Base-by-base conservation (phyloP, 2,329 filamentous ascomycete genomes). In the Akanthomyces muscarius region DNA sequence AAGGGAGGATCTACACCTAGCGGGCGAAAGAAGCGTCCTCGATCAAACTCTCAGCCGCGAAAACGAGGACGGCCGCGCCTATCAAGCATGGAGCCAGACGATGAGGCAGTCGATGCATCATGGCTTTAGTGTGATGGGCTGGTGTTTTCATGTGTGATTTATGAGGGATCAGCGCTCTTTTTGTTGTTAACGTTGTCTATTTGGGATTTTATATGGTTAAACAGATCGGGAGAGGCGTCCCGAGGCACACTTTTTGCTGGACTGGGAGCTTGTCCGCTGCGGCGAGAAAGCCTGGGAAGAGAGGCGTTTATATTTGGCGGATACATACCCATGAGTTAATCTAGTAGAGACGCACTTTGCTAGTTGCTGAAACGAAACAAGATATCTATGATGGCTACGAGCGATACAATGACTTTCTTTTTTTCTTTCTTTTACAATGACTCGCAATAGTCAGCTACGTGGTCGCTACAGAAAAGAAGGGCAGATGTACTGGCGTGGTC, bases 11-110 rank as follows among this genome's bases (percentile, higher is more conserved):
- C 71, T 38, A 80, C 81, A 5, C 79, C 83, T 0, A 79, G 83
- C 45, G 82, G 82, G 16, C 79, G 83, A 47, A 87, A 86, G 76
- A 87, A 87, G 74, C 77, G 84, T 57, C 77, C 80, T 53, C 78
- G 85, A 48, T 86, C 85, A 2, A 76, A 73, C 47, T 85, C 83
- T 11, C 80, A 81, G 70, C 74, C 75, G 41, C 76, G 81, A 45
- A 78, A 78, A 68, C 76, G 82, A 33, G 83, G 83, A 10, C 78
- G 83, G 21, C 80, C 82, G n/a, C 75, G 76, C 57, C 84, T 83
- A 71, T 77, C 77, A 57, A 72, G 71, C n/a, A 66, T 69, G 23
- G 76, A 77, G 21, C 70, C 73, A 4, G 77, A 78, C 5, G 73
- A 75, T 18, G 75, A 77, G 6, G 73, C 76, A 30, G 63, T 73